These are phyloP conservation scores for Paralagenidium karlingii DNA, from an alignment of 352 stramenopile genomes.

Conservation along the genomic window DNA sequence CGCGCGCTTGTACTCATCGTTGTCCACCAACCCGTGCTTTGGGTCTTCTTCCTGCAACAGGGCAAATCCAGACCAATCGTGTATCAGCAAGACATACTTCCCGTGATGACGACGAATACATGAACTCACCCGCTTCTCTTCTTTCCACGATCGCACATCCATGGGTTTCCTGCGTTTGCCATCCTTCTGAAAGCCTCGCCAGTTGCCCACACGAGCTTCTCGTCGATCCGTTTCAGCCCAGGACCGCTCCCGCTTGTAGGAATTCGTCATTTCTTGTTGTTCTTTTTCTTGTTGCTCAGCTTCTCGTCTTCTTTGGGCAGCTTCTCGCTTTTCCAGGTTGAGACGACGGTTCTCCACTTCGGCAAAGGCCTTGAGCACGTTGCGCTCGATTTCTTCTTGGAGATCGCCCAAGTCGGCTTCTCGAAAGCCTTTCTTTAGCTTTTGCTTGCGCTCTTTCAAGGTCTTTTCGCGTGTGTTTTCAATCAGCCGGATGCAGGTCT, in stretches of 20 bases:
- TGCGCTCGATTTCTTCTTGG: constrained; percentile 53
- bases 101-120: background rate
- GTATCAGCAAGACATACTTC: background rate
- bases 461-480: constrained; percentile 52
- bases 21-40: constrained; percentile 51
- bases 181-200: constrained; percentile 64
- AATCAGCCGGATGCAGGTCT: constrained; percentile 67
- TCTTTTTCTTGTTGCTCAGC: constrained; percentile 65
- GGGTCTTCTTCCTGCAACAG: constrained; percentile 22
- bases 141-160: constrained; percentile 41
- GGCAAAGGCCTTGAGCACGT: constrained; percentile 69
- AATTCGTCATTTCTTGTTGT: constrained; percentile 34
- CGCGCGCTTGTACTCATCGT: constrained; percentile 62
- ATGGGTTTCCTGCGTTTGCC: constrained; percentile 53
- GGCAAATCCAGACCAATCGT: constrained; percentile 3
- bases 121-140: constrained; percentile 19
- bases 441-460: constrained; percentile 53
- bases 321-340: constrained; percentile 68
- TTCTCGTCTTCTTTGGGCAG: constrained; percentile 47
- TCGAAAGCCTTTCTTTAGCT: constrained; percentile 76
- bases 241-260: constrained; percentile 61
- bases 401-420: constrained; percentile 50
- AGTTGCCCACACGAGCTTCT: constrained; percentile 69
- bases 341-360: constrained; percentile 66
- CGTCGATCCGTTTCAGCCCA: constrained; percentile 69